These are phyloP conservation scores for Rhodotorula sp. DNA, from an alignment of 1,284 basidiomycete species.

Conservation along the genomic window DNA sequence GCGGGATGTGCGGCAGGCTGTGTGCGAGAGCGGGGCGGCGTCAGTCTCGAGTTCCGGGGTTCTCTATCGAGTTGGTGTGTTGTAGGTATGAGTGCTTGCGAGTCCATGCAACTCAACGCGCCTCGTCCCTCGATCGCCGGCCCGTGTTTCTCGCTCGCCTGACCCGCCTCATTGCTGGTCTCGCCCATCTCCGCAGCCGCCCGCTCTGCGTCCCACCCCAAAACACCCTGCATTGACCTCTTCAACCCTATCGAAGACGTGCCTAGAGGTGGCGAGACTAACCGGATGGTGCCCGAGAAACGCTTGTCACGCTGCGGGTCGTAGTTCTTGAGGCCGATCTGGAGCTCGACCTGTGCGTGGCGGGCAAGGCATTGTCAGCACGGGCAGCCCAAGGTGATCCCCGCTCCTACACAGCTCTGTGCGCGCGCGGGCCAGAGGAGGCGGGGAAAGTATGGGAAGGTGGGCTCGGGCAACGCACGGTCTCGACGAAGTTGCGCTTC, in stretches of 20 bases:
- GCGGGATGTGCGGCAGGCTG: conserved; percentile 92
- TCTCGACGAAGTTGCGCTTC: conserved; percentile 70
- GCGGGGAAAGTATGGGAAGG: background rate
- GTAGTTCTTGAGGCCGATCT: conserved; percentile 98
- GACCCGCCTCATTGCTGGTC: no score
- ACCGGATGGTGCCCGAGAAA: conserved; percentile 98
- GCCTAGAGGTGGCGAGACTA: conserved; percentile 33
- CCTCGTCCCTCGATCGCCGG: no score
- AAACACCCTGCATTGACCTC: background rate
- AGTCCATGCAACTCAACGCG: background rate
- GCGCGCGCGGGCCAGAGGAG: no score
- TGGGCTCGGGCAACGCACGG: conserved; percentile 6
- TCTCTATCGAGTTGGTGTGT: no score
- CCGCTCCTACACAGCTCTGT: background rate
- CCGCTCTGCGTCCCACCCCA: background rate
- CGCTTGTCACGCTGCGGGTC: conserved; percentile 92
- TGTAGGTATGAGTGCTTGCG: background rate
- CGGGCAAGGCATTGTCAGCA: background rate
- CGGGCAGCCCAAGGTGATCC: background rate
- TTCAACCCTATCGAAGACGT: background rate
- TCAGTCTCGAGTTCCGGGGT: no score
- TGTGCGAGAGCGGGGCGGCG: conserved; percentile 27
- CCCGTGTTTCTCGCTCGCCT: no score
- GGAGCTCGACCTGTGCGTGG: conserved; percentile 65
- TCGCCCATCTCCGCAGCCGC: background rate